Evolutionary conservation across 495 filamentous ascomycete species (phyloP).

Genomic region (Venustampulla echinocandica): DNA sequence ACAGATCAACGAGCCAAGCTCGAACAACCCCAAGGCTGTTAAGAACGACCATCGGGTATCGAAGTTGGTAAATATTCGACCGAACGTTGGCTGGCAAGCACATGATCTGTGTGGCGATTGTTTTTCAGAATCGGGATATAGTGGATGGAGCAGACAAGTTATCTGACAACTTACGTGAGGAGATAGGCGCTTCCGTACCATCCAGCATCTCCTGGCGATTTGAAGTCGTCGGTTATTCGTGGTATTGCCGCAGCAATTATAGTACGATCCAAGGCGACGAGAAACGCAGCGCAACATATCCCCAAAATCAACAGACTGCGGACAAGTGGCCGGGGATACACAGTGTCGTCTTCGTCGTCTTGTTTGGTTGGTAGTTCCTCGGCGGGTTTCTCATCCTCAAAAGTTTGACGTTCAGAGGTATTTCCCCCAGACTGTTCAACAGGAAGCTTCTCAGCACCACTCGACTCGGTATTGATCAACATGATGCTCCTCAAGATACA

Average conservation of each 20-base stretch:
- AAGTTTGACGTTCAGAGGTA: neutral
- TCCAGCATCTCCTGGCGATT: constrained; percentile 27
- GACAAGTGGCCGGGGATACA: neutral
- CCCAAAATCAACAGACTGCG: constrained; percentile 32
- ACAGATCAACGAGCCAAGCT: constrained; percentile 52
- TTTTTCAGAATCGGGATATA: no score
- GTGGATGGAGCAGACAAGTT: no score
- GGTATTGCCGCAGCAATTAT: constrained; percentile 50
- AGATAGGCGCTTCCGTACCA: constrained; percentile 43
- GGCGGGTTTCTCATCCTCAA: neutral
- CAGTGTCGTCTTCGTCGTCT: neutral
- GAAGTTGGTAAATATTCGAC: constrained; percentile 39
- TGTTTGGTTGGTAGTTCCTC: neutral
- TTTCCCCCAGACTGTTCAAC: no score
- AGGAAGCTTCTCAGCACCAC: no score
- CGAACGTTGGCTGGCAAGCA: constrained; percentile 37
- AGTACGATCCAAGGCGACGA: constrained; percentile 52
- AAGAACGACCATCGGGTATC: constrained; percentile 35
- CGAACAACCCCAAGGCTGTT: constrained; percentile 43
- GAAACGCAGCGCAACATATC: constrained; percentile 43
- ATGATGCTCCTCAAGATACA: no score
- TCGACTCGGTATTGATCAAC: no score
- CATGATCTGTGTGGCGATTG: no score
- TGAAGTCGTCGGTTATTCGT: constrained; percentile 31
- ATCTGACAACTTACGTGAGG: constrained; percentile 26